Conservation (phyloP, 352 stramenopile species). For the Pythium volutum region DNA sequence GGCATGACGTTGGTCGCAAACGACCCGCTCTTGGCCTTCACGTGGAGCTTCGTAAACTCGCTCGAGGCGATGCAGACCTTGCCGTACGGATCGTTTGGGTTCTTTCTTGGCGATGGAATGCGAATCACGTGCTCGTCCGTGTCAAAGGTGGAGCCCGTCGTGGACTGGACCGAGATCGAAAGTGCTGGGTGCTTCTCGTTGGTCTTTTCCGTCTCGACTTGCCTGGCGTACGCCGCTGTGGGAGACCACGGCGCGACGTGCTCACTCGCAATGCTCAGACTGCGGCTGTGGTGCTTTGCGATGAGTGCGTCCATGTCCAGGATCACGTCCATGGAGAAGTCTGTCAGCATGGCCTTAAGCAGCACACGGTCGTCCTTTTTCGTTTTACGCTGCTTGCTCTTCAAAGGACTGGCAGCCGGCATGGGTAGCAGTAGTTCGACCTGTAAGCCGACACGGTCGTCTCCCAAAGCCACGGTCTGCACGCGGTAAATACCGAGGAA, state of each 20-base stretch:
- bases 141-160: conserved; percentile 1
- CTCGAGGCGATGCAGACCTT: conserved; percentile 41
- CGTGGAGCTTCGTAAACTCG: conserved; percentile 66
- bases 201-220: conserved; percentile 31
- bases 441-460: conserved; percentile 47
- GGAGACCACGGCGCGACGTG: conserved; percentile 38
- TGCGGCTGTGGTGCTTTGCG: conserved; percentile 35
- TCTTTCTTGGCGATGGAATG: conserved; percentile 18
- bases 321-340: conserved; percentile 50
- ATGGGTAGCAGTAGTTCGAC: conserved; percentile 51
- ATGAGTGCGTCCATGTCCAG: conserved; percentile 60
- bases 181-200: conserved; percentile 35
- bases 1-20: conserved; percentile 45
- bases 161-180: conserved; percentile 29
- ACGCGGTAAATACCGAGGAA: conserved; percentile 57
- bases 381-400: conserved; percentile 1
- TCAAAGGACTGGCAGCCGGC: background rate
- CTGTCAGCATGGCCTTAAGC: conserved; percentile 40
- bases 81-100: conserved; percentile 15
- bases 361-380: conserved; percentile 23
- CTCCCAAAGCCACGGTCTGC: conserved; percentile 45
- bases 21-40: conserved; percentile 45
- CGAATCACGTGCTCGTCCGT: conserved; percentile 14
- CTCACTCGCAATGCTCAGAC: conserved; percentile 28
- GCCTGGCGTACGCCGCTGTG: conserved; percentile 28